phyloP scores from a whole-genome alignment of 306 rosid species.

The Vicia sativa region DNA sequence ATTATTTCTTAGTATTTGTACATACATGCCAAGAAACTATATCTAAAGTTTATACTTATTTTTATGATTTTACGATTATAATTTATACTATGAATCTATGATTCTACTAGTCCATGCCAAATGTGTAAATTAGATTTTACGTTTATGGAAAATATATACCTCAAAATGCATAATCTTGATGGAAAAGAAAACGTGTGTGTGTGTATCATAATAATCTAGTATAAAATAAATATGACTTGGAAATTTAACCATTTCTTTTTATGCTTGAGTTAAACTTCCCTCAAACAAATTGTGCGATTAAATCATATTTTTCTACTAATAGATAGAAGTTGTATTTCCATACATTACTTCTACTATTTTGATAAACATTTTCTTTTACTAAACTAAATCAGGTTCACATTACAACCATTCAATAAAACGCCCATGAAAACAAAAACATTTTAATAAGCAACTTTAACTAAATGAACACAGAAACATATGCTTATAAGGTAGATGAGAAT shows the following conservation, averaged over 20 bases:
- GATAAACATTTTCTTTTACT: background rate
- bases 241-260: background rate
- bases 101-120: background rate
- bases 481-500: slow-evolving; percentile 34
- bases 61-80: background rate
- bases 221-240: background rate
- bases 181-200: background rate
- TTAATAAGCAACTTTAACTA: background rate
- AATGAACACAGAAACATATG: slow-evolving; percentile 1
- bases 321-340: background rate
- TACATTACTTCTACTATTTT: background rate
- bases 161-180: background rate
- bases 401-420: background rate
- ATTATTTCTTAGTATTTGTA: no score
- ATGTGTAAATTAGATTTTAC: background rate
- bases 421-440: background rate
- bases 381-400: background rate
- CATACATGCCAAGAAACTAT: background rate
- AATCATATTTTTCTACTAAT: background rate
- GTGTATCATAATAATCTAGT: background rate
- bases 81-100: background rate
- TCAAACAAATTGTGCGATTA: background rate
- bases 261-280: background rate
- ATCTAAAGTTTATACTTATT: background rate
- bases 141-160: background rate